Base-by-base conservation (phyloP, 768 basidiomycete genomes). In the Sutorius australiensis region DNA sequence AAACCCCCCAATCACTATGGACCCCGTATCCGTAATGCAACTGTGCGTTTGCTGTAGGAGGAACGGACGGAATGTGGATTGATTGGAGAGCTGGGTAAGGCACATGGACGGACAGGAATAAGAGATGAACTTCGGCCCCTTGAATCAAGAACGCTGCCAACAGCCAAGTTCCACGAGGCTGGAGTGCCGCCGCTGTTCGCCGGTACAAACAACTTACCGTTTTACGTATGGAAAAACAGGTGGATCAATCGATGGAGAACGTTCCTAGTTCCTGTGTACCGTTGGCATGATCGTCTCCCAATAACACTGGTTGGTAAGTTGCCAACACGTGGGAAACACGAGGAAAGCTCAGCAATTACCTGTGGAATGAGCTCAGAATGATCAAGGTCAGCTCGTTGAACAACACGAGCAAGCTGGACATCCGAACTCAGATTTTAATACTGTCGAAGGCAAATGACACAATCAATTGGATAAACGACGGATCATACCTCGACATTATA, bases 141-240 rank as follows among this genome's bases (percentile, higher is more conserved):
- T 21, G 41, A 39, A 42, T 46, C 43, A 51, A 58, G 50, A 51
- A 58, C 60, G 55, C 53, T 57, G 50, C 60, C 61, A 62, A 62
- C 43, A n/a, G 46, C 53, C 54, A 56, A 42, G 17, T 0, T 40
- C 41, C 61, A 63, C 51, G 61, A 63, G 61, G 61, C 55, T 17
- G 48, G 48, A 49, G 47, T 24, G 43, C 37, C 1, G 33, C 17
- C 33, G 19, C 30, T 3, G 13, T 32, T 41, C 19, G 24, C 24
- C 24, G 16, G 43, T 0, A 16, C 19, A 38, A 16, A 14, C 0
- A n/a, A 21, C 54, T 19, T 48, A 5, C 40, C 3, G n/a, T n/a
- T n/a, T 51, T 53, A 51, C 46, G 38, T 59, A 33, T 48, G 31
- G 27, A 34, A 39, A 19, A 37, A 42, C 27, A 6, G 32, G 28